Conservation (phyloP, 371 early-diverging fungal genomes). For the Lichtheimia corymbifera region DNA sequence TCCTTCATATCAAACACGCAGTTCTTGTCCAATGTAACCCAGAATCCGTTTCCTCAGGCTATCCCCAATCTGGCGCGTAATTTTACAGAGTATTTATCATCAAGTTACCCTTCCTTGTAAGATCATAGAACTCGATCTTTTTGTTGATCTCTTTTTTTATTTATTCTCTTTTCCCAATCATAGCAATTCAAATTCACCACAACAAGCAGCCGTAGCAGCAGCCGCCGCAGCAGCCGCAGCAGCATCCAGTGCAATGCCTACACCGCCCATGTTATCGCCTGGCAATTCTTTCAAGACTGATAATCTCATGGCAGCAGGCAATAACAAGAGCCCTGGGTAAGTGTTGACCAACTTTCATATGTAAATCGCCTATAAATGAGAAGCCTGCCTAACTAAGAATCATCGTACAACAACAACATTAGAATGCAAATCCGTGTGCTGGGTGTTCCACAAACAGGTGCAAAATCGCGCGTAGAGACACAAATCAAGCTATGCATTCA, state of each 20-base stretch:
- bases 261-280: constrained; percentile 5
- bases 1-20: constrained; percentile 6
- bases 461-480: constrained; percentile 92
- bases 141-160: background rate
- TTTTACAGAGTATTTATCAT: constrained; percentile 47
- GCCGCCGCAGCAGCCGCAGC: background rate
- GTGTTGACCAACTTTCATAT: background rate
- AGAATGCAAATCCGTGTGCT: constrained; percentile 62
- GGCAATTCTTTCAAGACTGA: constrained; percentile 3
- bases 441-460: constrained; percentile 80
- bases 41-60: constrained; percentile 50
- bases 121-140: background rate
- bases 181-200: background rate
- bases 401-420: background rate
- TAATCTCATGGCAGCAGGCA: background rate
- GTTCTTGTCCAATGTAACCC: constrained; percentile 53
- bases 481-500: constrained; percentile 91
- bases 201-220: background rate
- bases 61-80: constrained; percentile 51
- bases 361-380: too few species aligned
- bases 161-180: background rate
- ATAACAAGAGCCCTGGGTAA: constrained; percentile 10
- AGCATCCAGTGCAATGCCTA: constrained; percentile 6
- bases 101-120: constrained; percentile 45
- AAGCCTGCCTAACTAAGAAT: too few species aligned